Base-by-base conservation (phyloP, 371 early-diverging fungal species). In the Scutellospora calospora region DNA sequence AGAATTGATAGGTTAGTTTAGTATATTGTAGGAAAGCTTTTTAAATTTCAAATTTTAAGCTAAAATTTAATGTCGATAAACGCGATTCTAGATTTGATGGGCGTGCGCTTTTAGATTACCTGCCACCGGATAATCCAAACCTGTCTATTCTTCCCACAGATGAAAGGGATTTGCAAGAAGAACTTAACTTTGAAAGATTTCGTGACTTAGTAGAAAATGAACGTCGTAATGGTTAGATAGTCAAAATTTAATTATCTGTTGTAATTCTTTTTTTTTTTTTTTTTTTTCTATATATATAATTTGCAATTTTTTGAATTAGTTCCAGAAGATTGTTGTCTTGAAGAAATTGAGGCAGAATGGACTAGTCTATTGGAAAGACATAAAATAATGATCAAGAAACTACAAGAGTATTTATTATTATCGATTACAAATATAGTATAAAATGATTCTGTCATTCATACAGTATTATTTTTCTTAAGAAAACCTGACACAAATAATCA, bases 201-300 rank as follows among this genome's bases (percentile, higher is more conserved):
- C 86, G 86, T 41, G 89, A 89, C 77, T 74, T 89, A 22, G 87
- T 89, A 11, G 89, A 89, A 80, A 86, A 86, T 12, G 88, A 89
- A 27, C 83, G 89, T 41, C 72, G 88, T 22, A 75, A 86, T 66
- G 85, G 89, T 88, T 85, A 49, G 38, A 18, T 76, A 22, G 25
- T 73, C 12, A 73, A n/a, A n/a, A 38, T 38, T 38, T 6, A 38
- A 38, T 6, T 38, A 38, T 38, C 6, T 38, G 38, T 38, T 6
- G 4, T 38, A 4, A 4, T 38, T 38, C 6, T 38, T 38, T 38
- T 38, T 38, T 38, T 38, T 38, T 38, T 38, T 73, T 55, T 33
- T 14, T 20, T 54, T 54, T 14, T 54, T n/a, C 3, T 54, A 9
- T 63, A n/a, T 22, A 4, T 38, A 4, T 38, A 38, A 38, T 38